Conservation (phyloP, 1,139 yeast genomes). For the Debaryomyces subglobosus region DNA sequence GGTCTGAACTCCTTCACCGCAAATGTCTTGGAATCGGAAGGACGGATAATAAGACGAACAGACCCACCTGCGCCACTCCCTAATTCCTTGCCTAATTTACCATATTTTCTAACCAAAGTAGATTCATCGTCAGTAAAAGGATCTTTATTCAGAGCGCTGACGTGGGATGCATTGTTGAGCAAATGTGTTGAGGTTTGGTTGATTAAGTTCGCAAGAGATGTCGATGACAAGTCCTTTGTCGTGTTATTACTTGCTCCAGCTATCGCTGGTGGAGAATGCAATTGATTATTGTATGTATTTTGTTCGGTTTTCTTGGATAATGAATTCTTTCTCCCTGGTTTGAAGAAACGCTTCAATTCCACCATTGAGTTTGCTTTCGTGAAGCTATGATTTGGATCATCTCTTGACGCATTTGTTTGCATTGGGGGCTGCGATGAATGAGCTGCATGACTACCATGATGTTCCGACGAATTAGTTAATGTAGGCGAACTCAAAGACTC, state of each 20-base stretch:
- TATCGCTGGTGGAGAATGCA: conserved; percentile 34
- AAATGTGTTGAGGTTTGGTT: conserved; percentile 50
- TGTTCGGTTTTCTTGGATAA: conserved; percentile 24
- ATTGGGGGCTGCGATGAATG: conserved; percentile 20
- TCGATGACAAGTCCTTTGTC: conserved; percentile 40
- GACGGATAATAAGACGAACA: conserved; percentile 80
- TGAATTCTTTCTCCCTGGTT: conserved; percentile 40
- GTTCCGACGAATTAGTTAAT: conserved; percentile 31
- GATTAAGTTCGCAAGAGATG: conserved; percentile 46
- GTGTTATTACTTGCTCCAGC: conserved; percentile 14
- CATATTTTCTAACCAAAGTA: conserved; percentile 80
- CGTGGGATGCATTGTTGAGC: conserved; percentile 41
- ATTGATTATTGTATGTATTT: conserved; percentile 29
- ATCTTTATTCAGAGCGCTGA: conserved; percentile 30
- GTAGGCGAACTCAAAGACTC: conserved; percentile 40
- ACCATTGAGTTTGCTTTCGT: conserved; percentile 44
- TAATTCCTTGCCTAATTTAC: conserved; percentile 82
- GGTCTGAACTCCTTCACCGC: conserved; percentile 97
- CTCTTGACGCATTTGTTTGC: conserved; percentile 23
- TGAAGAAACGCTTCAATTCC: conserved; percentile 45
- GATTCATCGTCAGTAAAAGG: conserved; percentile 58
- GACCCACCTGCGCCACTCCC: conserved; percentile 99
- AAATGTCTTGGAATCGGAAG: conserved; percentile 80
- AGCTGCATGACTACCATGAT: conserved; percentile 16
- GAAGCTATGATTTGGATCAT: conserved; percentile 34